Evolutionary conservation across 2,329 filamentous ascomycete species (phyloP).

Genomic region (Penicillium sclerotiorum): DNA sequence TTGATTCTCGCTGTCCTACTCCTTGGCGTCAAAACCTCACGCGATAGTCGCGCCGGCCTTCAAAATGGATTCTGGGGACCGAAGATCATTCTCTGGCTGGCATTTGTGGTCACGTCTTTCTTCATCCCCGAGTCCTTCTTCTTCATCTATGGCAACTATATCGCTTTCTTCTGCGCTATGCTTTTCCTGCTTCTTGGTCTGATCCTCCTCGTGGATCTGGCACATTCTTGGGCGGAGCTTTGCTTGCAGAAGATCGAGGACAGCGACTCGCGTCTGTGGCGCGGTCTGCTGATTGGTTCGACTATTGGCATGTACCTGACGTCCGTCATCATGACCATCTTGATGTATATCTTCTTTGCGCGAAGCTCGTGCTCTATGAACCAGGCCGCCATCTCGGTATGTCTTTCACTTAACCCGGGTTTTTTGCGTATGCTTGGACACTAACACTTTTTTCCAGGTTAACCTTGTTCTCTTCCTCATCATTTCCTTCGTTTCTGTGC

Average conservation of each 20-base stretch:
- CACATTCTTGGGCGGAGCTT: conserved; percentile 96
- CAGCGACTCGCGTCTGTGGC: conserved; percentile 81
- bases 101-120: conserved; percentile 86
- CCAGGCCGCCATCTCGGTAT: conserved; percentile 83
- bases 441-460: conserved; percentile 54
- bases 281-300: conserved; percentile 83
- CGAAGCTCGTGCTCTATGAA: conserved; percentile 85
- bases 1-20: conserved; percentile 81
- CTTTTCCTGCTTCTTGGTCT: conserved; percentile 91
- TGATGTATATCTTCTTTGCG: conserved; percentile 98
- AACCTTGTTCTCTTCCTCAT: conserved; percentile 83
- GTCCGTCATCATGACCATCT: conserved; percentile 87
- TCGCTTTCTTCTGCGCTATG: conserved; percentile 84
- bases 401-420: conserved; percentile 19
- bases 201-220: conserved; percentile 89
- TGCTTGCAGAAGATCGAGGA: conserved; percentile 93
- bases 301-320: conserved; percentile 91
- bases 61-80: conserved; percentile 99
- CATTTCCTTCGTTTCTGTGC: conserved; percentile 82
- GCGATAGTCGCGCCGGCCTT: conserved; percentile 80
- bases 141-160: conserved; percentile 92
- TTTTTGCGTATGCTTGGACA: background rate
- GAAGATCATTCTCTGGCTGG: conserved; percentile 88
- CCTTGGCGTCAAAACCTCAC: conserved; percentile 82
- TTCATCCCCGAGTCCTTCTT: conserved; percentile 95